Conservation (phyloP, 1,139 yeast genomes). For the Scheffersomyces stambukii region DNA sequence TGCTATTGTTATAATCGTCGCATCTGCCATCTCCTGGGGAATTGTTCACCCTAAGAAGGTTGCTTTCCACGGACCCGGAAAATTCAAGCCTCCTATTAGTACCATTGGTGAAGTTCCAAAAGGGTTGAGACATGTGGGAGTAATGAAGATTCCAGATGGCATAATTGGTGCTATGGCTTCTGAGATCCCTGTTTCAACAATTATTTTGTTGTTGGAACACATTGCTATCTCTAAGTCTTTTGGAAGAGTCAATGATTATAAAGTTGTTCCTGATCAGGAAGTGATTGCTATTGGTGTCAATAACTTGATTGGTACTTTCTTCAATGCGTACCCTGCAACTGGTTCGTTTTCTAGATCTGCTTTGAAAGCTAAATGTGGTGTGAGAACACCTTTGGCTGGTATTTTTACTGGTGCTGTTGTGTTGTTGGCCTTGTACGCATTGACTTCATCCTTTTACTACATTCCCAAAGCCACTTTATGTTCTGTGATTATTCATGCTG, state of each 20-base stretch:
- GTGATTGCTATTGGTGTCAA: conserved; percentile 91
- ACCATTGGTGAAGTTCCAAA: conserved; percentile 77
- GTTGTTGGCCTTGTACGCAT: conserved; percentile 75
- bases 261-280: conserved; percentile 90
- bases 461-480: conserved; percentile 86
- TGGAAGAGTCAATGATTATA: conserved; percentile 88
- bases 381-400: conserved; percentile 91
- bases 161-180: conserved; percentile 59
- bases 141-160: conserved; percentile 62
- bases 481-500: conserved; percentile 95
- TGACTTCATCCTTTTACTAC: conserved; percentile 79
- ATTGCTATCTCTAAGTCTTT: conserved; percentile 92
- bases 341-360: conserved; percentile 97
- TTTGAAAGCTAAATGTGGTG: conserved; percentile 91
- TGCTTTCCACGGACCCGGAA: conserved; percentile 36
- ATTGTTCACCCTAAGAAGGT: conserved; percentile 64
- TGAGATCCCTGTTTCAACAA: conserved; percentile 81
- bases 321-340: conserved; percentile 92
- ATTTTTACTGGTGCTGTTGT: conserved; percentile 88
- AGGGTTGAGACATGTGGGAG: conserved; percentile 76
- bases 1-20: conserved; percentile 74
- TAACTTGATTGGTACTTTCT: conserved; percentile 85
- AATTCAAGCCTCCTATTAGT: conserved; percentile 47
- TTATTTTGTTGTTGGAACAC: conserved; percentile 82
- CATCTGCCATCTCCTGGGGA: conserved; percentile 70